Base-by-base conservation (phyloP, 192 early-diverging fungal genomes). In the Gonapodya sp. region DNA sequence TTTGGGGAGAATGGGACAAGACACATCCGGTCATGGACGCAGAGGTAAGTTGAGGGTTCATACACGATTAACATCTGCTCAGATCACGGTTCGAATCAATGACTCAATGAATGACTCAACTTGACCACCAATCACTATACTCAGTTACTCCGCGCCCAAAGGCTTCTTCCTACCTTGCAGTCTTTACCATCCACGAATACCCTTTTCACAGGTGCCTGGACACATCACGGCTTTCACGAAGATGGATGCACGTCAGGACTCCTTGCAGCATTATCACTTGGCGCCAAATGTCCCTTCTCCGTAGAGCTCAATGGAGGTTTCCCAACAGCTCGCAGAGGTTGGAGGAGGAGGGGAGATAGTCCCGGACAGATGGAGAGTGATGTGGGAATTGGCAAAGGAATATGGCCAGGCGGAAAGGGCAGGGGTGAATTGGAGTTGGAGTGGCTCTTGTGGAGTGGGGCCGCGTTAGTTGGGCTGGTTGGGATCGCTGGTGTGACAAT, bases 201-300 rank as follows among this genome's bases (percentile, higher is more conserved):
- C 1, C 82, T 82, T 0, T 92, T 87, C 80, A 79, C 83, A 30
- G 91, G 91, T 35, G 91, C 91, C 2, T 92, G 91, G 91, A 88
- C 88, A 18, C 89, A 92, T 46, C 92, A 92, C 80, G 91, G 91
- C 1, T 92, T 92, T 83, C 91, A 92, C 79, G 89, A 90, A 73
- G 90, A 92, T 82, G 91, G 89, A 2, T 79, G 83, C 35, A 92
- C 90, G 0, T 90, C 89, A 0, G 91, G 91, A 1, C 82, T 92
- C 31, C 83, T 86, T 0, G 88, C 88, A 24, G 90, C 90, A 24
- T 34, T 36, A 1, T 84, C 84, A 2, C 81, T 92, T 1, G 91
- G 91, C 36, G 91, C 91, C 31, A 79, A 81, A 34, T 85, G 84
- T 72, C 87, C 89, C 0, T 89, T 89, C 81, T 77, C 83, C 34